Percentiles rank a stretch among this genome's conserved stretches.
These are phyloP conservation scores for Immersiella caudata DNA, from an alignment of 495 filamentous ascomycete species.

Conservation along the genomic window DNA sequence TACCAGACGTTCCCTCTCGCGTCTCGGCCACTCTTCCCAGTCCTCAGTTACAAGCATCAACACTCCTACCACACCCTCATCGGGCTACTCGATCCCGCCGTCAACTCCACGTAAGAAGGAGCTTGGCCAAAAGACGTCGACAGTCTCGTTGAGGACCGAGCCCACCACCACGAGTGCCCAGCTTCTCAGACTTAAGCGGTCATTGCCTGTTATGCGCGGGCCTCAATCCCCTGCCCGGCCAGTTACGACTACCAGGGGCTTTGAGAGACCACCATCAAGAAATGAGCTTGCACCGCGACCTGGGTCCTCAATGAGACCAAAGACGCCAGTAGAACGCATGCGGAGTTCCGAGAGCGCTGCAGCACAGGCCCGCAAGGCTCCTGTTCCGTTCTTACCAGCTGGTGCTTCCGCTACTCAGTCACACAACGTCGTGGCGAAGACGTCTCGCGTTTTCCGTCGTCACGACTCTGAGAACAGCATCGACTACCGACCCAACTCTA, in stretches of 20 bases:
- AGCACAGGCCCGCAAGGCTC: slow-evolving; percentile 57
- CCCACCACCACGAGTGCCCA: slow-evolving; percentile 73
- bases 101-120: slow-evolving; percentile 63
- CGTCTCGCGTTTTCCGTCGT: slow-evolving; percentile 68
- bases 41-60: slow-evolving; percentile 58
- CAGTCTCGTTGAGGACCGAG: slow-evolving; percentile 55
- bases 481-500: slow-evolving; percentile 57
- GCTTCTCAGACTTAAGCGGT: slow-evolving; percentile 80
- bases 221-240: slow-evolving; percentile 49
- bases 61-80: slow-evolving; percentile 62
- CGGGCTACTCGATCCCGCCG: slow-evolving; percentile 56
- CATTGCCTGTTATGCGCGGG: slow-evolving; percentile 76
- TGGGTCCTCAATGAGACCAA: slow-evolving; percentile 60
- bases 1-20: slow-evolving; percentile 62
- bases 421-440: slow-evolving; percentile 76
- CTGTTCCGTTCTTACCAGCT: slow-evolving; percentile 79
- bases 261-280: slow-evolving; percentile 56
- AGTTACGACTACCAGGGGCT: slow-evolving; percentile 41
- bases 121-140: slow-evolving; percentile 59
- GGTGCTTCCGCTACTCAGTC: slow-evolving; percentile 73
- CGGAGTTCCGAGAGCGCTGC: slow-evolving; percentile 58
- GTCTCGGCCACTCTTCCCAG: slow-evolving; percentile 67
- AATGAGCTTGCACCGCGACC: slow-evolving; percentile 38
- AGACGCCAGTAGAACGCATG: slow-evolving; percentile 68
- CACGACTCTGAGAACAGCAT: slow-evolving; percentile 68